Percentiles rank a stretch among this genome's conserved stretches.
Conservation (phyloP, 176 grass and related monocot genomes). For the Eremochloa ophiuroides region DNA sequence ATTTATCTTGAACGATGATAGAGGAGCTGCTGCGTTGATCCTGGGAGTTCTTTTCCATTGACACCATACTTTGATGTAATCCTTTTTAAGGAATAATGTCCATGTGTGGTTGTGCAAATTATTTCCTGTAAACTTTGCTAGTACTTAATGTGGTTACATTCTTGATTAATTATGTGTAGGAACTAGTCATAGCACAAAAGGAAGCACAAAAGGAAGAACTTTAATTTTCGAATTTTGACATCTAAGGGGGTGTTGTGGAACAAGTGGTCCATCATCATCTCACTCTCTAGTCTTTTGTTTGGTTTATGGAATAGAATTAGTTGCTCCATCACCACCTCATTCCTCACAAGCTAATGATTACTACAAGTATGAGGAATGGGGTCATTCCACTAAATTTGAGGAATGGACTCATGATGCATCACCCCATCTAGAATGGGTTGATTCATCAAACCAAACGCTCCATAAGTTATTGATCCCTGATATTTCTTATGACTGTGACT, state of each 20-base stretch:
- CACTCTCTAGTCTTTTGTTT: too few relatives aligned
- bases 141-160: background rate
- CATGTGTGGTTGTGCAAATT: background rate
- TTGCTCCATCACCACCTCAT: too few relatives aligned
- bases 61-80: background rate
- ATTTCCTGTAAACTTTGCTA: background rate
- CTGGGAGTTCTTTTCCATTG: background rate
- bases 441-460: too few relatives aligned
- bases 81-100: background rate
- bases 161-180: background rate
- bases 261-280: too few relatives aligned
- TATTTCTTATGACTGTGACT: slow-evolving; percentile 21
- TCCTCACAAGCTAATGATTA: too few relatives aligned
- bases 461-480: background rate
- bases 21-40: background rate
- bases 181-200: background rate
- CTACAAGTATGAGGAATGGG: too few relatives aligned
- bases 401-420: too few relatives aligned
- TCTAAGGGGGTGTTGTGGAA: too few relatives aligned
- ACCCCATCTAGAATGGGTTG: too few relatives aligned
- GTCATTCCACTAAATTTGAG: too few relatives aligned
- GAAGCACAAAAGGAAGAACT: too few relatives aligned
- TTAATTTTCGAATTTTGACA: background rate
- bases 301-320: too few relatives aligned
- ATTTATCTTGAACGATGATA: background rate